Percentiles rank a stretch among this genome's conserved stretches.
phyloP scores from a whole-genome alignment of 2,329 filamentous ascomycete genomes.

The Claviceps digitariae region DNA sequence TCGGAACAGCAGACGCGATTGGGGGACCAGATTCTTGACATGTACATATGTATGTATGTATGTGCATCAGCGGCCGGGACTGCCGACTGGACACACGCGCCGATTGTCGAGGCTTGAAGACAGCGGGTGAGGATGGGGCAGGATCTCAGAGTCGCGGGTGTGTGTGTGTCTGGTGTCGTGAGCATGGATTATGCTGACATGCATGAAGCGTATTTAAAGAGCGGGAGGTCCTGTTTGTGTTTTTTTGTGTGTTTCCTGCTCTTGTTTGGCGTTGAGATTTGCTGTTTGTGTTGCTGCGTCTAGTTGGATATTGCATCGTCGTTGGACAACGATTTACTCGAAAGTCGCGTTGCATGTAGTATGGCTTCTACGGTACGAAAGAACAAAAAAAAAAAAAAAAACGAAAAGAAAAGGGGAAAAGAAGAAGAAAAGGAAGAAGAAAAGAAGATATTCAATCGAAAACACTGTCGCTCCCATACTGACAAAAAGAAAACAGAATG shows the following conservation, averaged over 20 bases:
- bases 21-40: too few species aligned
- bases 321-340: too few species aligned
- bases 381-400: neutral
- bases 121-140: neutral
- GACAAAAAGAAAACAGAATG: neutral
- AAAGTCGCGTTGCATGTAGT: neutral
- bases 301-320: too few species aligned
- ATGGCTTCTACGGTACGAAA: neutral
- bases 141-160: neutral
- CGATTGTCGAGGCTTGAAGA: too few species aligned
- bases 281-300: too few species aligned
- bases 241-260: neutral
- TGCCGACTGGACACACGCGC: neutral
- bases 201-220: neutral
- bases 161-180: too few species aligned
- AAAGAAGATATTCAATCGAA: too few species aligned
- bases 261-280: too few species aligned
- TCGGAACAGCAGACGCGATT: too few species aligned
- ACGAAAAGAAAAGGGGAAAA: neutral
- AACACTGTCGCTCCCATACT: neutral
- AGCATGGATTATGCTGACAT: neutral
- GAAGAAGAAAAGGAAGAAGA: neutral
- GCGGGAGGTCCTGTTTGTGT: neutral
- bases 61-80: too few species aligned
- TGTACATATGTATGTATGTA: too few species aligned